A percentile compares a stretch with the other conserved stretches of the same genome.
These are phyloP conservation scores for Ettlia oleoabundans DNA, from an alignment of 139 green algal species.

Conservation along the genomic window DNA sequence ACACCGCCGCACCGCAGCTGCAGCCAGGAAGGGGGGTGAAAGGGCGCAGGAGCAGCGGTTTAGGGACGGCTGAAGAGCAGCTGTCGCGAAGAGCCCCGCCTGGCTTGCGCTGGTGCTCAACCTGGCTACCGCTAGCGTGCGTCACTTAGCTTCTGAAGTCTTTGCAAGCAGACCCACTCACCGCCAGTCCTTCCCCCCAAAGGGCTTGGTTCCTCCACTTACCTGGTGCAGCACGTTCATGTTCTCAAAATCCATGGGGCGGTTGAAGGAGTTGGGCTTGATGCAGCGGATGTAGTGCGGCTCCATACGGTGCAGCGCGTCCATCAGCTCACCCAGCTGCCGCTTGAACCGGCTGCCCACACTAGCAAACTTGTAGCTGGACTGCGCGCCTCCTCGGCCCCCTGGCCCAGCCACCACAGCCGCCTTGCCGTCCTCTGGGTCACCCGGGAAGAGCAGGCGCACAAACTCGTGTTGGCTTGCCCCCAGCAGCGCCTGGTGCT, in stretches of 20 bases:
- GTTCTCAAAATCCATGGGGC: constrained; percentile 90
- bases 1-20: constrained; percentile 98
- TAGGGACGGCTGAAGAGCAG: not conserved
- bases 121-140: too few relatives aligned
- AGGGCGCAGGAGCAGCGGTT: not conserved
- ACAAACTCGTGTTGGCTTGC: constrained; percentile 70
- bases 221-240: constrained; percentile 88
- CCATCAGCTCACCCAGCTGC: constrained; percentile 95
- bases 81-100: too few relatives aligned
- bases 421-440: constrained; percentile 38
- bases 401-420: not conserved
- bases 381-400: constrained; percentile 5
- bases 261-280: constrained; percentile 94
- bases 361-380: constrained; percentile 87
- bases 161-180: too few relatives aligned
- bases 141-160: too few relatives aligned
- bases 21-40: not conserved
- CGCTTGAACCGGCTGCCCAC: constrained; percentile 94
- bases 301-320: constrained; percentile 90
- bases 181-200: too few relatives aligned
- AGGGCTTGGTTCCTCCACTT: not conserved
- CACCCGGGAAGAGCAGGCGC: constrained; percentile 74
- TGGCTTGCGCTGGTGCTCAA: too few relatives aligned
- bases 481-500: constrained; percentile 93
- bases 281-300: constrained; percentile 99